Evolutionary conservation across 768 basidiomycete species (phyloP), one percentile per base, ranked within the genome.

Genomic region (Floccularia luteovirens): DNA sequence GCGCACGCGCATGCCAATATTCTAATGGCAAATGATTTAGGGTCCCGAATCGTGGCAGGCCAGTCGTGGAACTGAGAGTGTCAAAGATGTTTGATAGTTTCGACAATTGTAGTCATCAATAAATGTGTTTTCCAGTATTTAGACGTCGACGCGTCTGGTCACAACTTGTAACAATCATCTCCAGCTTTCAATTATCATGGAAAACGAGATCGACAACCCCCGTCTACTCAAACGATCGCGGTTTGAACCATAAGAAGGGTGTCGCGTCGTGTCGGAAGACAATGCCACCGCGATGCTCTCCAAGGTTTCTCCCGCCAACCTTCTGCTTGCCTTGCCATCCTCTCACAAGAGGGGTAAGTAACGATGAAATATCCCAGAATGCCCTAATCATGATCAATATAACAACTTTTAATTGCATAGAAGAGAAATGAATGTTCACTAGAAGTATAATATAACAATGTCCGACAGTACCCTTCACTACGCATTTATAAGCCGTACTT

Each of bases 271-370:
- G 7, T 16, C 38, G 12, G 13, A 19, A 12, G 3, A 30, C 16
- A 20, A 23, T 4, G 23, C 19, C 16, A 40, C 40, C 27, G 6
- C n/a, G 8, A n/a, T 14, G 44, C 5, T 47, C 35, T 5, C 48
- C 52, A 1, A 45, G n/a, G n/a, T 70, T n/a, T 64, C 68, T 1
- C 47, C 52, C 4, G 60, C 68, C 3, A 51, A 66, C 5, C 66
- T 87, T 14, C 71, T 87, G 19, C 66, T 87, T 5, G 67, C 74
- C 3, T 61, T 88, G 2, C 84, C 86, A 1, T 57, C 59, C 82
- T 8, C 63, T 84, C 12, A 75, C 74, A 12, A 82, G 81, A 60
- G 84, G 79, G 41, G 82, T 87, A 43, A 58, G 82, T 31, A 25
- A 46, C 25, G 36, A 17, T 25, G 38, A 17, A 36, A 12, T 44